Base-by-base conservation (phyloP, 148 eudicot species). In the Drosera capensis region DNA sequence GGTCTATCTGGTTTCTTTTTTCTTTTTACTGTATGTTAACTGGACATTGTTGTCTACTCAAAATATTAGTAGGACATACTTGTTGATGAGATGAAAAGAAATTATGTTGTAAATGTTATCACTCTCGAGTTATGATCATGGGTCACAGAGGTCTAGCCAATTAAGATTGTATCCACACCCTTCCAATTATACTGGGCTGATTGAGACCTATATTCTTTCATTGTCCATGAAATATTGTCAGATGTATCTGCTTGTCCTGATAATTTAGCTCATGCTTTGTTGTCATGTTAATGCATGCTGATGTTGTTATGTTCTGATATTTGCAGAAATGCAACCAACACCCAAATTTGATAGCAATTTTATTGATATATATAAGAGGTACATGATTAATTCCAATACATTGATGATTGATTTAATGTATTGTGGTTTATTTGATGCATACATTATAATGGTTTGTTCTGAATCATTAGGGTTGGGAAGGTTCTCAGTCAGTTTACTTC, bases 311-410 rank as follows among this genome's bases (percentile, higher is more conserved):
- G n/a, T 42, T 55, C 14, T 44, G 35, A 42, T 56, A 20, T 20
- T 52, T 57, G 7, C 68, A 77, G 92, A 69, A 47, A 60, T 23
- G 14, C 67, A 56, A 21, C 71, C 77, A 1, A 25, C 57, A 25
- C 77, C 82, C 4, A 75, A 75, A 60, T 48, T 80, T 64, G 85
- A 80, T 48, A 67, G 65, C 43, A 68, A 69, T 9, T 41, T 78
- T 48, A 62, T 84, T 54, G 93, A 84, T 44, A 43, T 75, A 31
- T 84, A 75, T 72, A 90, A 84, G 62, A 67, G 79, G 97, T 90
- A 80, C 31, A 20, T 45, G 40, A 17, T 46, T 29, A 55, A 43
- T 24, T 30, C n/a, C n/a, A n/a, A n/a, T n/a, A n/a, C n/a, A n/a
- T n/a, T n/a, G n/a, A n/a, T n/a, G n/a, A n/a, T n/a, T 51, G 6